Evolutionary conservation across 1,284 basidiomycete species (phyloP), one percentile per base, ranked within the genome.

Genomic region (Leccinum proliferum): DNA sequence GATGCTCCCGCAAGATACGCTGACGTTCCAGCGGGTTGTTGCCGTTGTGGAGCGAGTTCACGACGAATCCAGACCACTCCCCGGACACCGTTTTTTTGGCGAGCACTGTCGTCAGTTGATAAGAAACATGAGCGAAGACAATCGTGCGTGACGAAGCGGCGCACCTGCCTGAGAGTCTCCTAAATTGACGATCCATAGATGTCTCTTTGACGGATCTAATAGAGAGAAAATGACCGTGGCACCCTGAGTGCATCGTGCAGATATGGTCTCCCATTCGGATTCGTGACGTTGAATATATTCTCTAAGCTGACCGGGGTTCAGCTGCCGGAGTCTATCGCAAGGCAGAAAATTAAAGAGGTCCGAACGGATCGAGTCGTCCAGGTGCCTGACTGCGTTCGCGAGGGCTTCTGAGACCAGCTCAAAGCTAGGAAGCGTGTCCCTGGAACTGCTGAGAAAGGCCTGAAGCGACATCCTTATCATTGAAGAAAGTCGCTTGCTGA

Each of bases 131-230:
- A 55, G 58, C 21, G 10, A 55, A 53, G 7, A 48, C 15, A 11
- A 21, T 11, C 32, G 60, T 43, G 46, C 37, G 43, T 48, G 53
- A 60, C 14, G 10, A 21, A 50, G 56, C 41, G 58, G 35, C 75
- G 56, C 67, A 86, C 87, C 83, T 73, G 87, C 86, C 69, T 81
- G 80, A 67, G 84, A 85, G 70, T 89, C 83, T 14, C 87, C 87
- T 39, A 89, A 75, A 71, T 85, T 87, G n/a, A 81, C 83, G 46
- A 88, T 75, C 87, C 87, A 89, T 11, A 89, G 65, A 65, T 85
- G 79, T 58, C 74, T 76, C 58, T 73, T 77, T 10, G 69, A 65
- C 5, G 85, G 82, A 71, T 88, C 84, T 43, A 81, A 72, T 43
- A 89, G 71, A 21, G 84, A 77, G 50, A 88, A 69, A 39, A 89